Conservation (phyloP, 192 early-diverging fungal species). For the Thamnidium elegans region DNA sequence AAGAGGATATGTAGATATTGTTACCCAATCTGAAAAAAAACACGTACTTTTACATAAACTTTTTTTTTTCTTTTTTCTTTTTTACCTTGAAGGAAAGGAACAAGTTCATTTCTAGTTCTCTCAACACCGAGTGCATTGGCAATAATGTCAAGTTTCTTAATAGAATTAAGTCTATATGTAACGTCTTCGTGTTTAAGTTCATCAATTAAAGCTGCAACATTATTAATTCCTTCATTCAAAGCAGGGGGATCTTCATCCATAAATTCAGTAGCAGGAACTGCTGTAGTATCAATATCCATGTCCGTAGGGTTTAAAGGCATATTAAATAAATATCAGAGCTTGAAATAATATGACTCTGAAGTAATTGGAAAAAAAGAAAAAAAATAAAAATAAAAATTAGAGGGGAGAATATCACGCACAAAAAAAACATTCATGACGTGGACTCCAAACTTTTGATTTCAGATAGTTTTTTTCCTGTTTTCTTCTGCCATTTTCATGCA, state of each 20-base stretch:
- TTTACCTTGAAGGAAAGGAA: constrained; percentile 96
- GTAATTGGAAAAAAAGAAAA: background rate
- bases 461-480: background rate
- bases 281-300: constrained; percentile 30
- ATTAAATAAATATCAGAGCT: background rate
- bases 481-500: background rate
- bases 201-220: constrained; percentile 88
- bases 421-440: background rate
- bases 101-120: constrained; percentile 91
- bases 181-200: constrained; percentile 94
- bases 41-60: background rate
- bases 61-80: background rate
- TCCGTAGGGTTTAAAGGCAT: constrained; percentile 7
- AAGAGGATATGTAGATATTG: constrained; percentile 10
- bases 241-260: constrained; percentile 33
- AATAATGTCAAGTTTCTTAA: constrained; percentile 77
- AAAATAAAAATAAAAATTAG: background rate
- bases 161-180: constrained; percentile 76
- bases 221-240: constrained; percentile 62
- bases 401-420: background rate
- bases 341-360: background rate
- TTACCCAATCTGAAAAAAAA: background rate
- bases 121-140: constrained; percentile 93
- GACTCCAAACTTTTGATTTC: background rate
- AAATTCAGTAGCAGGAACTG: constrained; percentile 23